Conservation (phyloP, 495 filamentous ascomycete species). For the Trichocladium uniseriatum region DNA sequence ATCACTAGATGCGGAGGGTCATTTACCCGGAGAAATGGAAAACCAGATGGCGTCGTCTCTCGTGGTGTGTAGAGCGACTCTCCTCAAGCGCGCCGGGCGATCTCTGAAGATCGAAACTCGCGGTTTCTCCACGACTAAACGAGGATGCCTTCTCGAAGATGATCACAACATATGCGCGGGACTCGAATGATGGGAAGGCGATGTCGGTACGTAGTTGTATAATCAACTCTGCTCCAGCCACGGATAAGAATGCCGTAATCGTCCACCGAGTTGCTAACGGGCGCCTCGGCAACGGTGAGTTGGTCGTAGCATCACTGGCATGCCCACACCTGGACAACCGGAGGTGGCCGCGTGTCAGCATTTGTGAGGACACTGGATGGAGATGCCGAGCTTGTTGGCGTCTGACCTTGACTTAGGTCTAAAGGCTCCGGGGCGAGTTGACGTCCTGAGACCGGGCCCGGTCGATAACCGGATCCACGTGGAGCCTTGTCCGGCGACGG, state of each 20-base stretch:
- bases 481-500: constrained; percentile 1
- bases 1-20: constrained; percentile 20
- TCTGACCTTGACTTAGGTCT: background rate
- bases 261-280: background rate
- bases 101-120: no score
- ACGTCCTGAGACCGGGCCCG: background rate
- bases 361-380: background rate
- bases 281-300: background rate
- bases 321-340: no score
- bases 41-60: background rate
- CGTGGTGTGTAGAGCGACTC: background rate
- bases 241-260: background rate
- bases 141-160: background rate
- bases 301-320: background rate
- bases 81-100: no score
- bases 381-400: background rate
- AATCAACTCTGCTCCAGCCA: background rate
- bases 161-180: background rate
- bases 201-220: background rate
- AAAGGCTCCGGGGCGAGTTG: background rate
- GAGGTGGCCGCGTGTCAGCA: constrained; percentile 3
- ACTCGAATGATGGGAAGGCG: background rate
- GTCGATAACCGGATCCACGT: constrained; percentile 3
- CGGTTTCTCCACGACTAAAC: no score
- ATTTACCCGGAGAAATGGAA: constrained; percentile 18